phyloP scores from a whole-genome alignment of 805 yeast species.

The Crinitomyces ghanaensis region DNA sequence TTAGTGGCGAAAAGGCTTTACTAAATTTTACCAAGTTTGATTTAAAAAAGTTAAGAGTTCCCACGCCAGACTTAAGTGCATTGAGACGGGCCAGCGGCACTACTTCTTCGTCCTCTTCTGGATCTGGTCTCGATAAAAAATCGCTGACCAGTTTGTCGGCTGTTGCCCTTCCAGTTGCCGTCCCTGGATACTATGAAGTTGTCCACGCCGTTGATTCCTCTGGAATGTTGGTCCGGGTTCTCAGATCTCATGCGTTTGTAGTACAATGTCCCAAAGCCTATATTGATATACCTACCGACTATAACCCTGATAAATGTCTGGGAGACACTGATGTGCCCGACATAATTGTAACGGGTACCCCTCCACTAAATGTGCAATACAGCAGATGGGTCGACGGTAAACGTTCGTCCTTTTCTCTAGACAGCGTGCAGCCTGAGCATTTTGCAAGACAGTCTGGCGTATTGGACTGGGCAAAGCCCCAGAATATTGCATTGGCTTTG shows the following conservation, averaged over 20 bases:
- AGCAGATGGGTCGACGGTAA: conserved; percentile 25
- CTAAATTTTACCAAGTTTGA: conserved; percentile 49
- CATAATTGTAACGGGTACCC: conserved; percentile 58
- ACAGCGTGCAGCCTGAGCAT: conserved; percentile 38
- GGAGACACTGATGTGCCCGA: conserved; percentile 43
- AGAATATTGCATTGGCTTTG: conserved; percentile 32
- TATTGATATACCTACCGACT: conserved; percentile 27
- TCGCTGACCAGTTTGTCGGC: conserved; percentile 21
- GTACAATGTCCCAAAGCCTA: conserved; percentile 70
- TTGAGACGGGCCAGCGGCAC: no score
- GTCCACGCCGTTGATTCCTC: conserved; percentile 51
- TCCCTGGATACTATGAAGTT: conserved; percentile 72
- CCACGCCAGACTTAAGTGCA: conserved; percentile 10
- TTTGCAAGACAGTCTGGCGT: conserved; percentile 23
- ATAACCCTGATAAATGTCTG: conserved; percentile 43
- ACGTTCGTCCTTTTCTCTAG: conserved; percentile 33
- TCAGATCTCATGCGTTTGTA: conserved; percentile 50
- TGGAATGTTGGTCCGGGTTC: conserved; percentile 47
- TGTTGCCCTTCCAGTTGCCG: conserved; percentile 49
- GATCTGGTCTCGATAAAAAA: not conserved
- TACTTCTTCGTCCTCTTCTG: no score
- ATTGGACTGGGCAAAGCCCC: conserved; percentile 27
- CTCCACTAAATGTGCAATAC: conserved; percentile 58
- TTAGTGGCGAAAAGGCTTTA: conserved; percentile 34
- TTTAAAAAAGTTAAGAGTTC: conserved; percentile 29